Conservation (phyloP, 2,329 filamentous ascomycete genomes). For the Penicillium brasilianum region DNA sequence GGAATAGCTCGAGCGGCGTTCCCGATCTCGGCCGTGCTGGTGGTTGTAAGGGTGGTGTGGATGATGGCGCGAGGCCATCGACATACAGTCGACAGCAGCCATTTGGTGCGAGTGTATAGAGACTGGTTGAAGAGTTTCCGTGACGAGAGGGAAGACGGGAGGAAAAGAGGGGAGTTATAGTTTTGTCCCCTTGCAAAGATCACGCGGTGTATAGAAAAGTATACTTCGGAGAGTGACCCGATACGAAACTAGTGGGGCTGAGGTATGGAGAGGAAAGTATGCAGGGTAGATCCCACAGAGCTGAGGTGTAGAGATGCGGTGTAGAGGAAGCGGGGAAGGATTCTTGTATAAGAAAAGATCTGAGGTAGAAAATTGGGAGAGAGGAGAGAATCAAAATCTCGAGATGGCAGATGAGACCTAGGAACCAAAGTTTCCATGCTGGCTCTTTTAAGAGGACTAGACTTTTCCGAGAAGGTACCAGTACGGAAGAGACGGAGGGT, state of each 20-base stretch:
- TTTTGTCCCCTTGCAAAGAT: slow-evolving; percentile 6
- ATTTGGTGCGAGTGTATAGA: slow-evolving; percentile 9
- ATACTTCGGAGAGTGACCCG: slow-evolving; percentile 11
- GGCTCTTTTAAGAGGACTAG: background rate
- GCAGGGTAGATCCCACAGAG: slow-evolving; percentile 19
- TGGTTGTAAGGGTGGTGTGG: slow-evolving; percentile 29
- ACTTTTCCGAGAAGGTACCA: slow-evolving; percentile 6
- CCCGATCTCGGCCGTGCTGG: slow-evolving; percentile 12
- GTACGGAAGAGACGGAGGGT: slow-evolving; percentile 7
- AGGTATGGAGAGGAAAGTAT: slow-evolving; percentile 10
- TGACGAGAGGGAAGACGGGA: background rate
- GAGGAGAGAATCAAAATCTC: background rate
- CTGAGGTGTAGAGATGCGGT: slow-evolving; percentile 1
- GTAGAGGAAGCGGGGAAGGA: slow-evolving; percentile 2
- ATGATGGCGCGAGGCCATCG: slow-evolving; percentile 32
- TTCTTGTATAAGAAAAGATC: slow-evolving; percentile 5
- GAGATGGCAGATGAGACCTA: background rate
- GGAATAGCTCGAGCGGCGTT: slow-evolving; percentile 15
- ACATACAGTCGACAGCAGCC: slow-evolving; percentile 29
- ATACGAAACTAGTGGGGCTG: slow-evolving; percentile 17
- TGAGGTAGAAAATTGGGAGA: background rate
- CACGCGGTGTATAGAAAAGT: slow-evolving; percentile 18
- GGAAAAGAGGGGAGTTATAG: background rate
- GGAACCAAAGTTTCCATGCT: background rate
- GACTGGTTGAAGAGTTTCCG: background rate